Conservation (phyloP, 805 yeast species). For the Ogataea methanolica region DNA sequence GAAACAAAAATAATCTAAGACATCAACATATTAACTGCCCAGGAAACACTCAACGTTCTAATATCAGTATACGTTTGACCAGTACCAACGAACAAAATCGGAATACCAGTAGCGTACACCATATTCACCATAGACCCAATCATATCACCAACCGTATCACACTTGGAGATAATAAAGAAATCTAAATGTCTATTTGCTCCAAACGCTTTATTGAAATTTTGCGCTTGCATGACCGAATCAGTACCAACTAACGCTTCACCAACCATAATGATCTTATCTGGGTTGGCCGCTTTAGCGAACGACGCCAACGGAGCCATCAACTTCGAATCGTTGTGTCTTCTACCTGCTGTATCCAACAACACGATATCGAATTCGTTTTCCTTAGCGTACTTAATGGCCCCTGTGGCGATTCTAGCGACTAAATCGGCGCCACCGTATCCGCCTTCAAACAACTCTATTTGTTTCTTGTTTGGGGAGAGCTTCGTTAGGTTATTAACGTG, state of each 20-base stretch:
- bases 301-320: conserved; percentile 94
- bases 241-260: conserved; percentile 98
- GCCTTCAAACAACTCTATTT: conserved; percentile 81
- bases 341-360: conserved; percentile 94
- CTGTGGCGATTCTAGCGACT: conserved; percentile 88
- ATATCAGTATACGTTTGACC: conserved; percentile 97
- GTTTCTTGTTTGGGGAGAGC: conserved; percentile 42
- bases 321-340: conserved; percentile 92
- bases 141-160: conserved; percentile 96
- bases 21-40: conserved; percentile 87
- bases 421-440: conserved; percentile 96
- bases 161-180: conserved; percentile 88
- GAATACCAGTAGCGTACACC: conserved; percentile 95
- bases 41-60: conserved; percentile 81
- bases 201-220: conserved; percentile 88
- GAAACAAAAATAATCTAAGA: conserved; percentile 30
- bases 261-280: conserved; percentile 96
- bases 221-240: conserved; percentile 93
- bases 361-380: conserved; percentile 75
- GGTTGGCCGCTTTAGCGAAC: conserved; percentile 92
- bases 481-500: conserved; percentile 82
- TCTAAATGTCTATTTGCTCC: conserved; percentile 79
- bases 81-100: conserved; percentile 91
- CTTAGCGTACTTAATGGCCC: conserved; percentile 78
- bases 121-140: conserved; percentile 95